Evolutionary conservation across 257 asterid genomes (phyloP), one percentile per base, ranked within the genome.

Genomic region (Solanum sitiens): DNA sequence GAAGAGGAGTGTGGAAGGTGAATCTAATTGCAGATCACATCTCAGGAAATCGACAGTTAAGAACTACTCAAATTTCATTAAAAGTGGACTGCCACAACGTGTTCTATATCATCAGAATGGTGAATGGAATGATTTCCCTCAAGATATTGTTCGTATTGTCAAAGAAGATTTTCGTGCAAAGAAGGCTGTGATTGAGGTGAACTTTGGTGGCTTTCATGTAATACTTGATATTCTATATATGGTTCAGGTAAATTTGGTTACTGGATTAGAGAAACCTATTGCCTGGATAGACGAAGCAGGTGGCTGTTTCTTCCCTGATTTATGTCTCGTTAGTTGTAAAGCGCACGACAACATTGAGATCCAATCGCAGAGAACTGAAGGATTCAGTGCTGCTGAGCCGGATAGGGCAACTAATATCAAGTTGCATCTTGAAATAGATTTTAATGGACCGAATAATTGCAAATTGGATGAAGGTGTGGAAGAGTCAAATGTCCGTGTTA

Each of bases 281-380:
- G 98, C 98, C 40, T 96, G 99, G 98, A 94, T 96, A 87, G 99
- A 96, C 89, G 94, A 91, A 83, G 91, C 94, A 63, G 99, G 96
- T 8, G 88, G 88, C 73, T 94, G 98, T 90, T 95, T 94, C 88
- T 95, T 95, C 83, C 99, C 99, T 21, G 96, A 95, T 83, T 89
- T 91, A 37, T 87, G 92, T 86, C 74, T 89, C 76, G 90, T 88
- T 20, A 83, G 61, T 92, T 91, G 85, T 85, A 92, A 88, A 72
- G 72, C 83, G 18, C 86, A 87, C 72, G 85, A 47, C 68, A 30
- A 50, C 44, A 30, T 82, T 47, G 85, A 74, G 42, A 50, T 61
- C 88, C 75, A 39, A 68, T 73, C 44, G 86, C 83, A 15, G 35
- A 86, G 92, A 92, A 83, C 61, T 21, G 90, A 88, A 88, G 27